Evolutionary conservation across 441 rosid genomes (phyloP).

Genomic region (Arabidopsis hybrid): DNA sequence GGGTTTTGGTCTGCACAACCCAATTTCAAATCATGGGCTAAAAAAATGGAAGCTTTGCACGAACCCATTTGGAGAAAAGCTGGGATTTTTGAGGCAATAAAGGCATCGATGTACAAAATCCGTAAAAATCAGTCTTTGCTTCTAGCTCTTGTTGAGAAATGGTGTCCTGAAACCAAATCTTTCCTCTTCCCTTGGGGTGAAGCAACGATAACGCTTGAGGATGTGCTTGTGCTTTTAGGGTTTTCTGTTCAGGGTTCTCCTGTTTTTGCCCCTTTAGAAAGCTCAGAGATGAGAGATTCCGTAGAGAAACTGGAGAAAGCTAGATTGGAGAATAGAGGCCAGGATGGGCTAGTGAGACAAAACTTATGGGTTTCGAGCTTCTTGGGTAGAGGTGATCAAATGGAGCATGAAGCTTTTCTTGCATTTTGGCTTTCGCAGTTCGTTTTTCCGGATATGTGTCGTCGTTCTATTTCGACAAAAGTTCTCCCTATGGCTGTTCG

Average conservation of each 20-base stretch:
- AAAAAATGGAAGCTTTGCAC: constrained; percentile 34
- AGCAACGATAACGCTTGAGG: constrained; percentile 57
- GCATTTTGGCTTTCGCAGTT: constrained; percentile 53
- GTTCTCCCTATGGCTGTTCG: constrained; percentile 46
- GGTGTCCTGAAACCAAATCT: constrained; percentile 52
- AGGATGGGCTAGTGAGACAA: background rate
- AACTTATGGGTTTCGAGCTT: constrained; percentile 51
- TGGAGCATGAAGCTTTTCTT: constrained; percentile 59
- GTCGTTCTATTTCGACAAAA: background rate
- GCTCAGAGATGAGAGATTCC: constrained; percentile 35
- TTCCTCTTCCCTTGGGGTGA: constrained; percentile 61
- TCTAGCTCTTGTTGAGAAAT: constrained; percentile 44
- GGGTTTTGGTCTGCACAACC: constrained; percentile 33
- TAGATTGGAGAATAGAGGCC: background rate
- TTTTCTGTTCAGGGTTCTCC: constrained; percentile 48
- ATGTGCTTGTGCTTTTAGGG: constrained; percentile 49
- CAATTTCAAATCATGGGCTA: constrained; percentile 43
- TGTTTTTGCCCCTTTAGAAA: constrained; percentile 3
- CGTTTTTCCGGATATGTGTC: constrained; percentile 39
- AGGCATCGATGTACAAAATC: constrained; percentile 43
- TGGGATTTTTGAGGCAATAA: constrained; percentile 50
- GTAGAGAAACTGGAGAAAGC: constrained; percentile 33
- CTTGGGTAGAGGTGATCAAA: constrained; percentile 16
- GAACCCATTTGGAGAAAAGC: constrained; percentile 47
- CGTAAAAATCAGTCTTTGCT: constrained; percentile 24